Conservation (phyloP, 2,329 filamentous ascomycete genomes). For the Hymenoscyphus repandus region DNA sequence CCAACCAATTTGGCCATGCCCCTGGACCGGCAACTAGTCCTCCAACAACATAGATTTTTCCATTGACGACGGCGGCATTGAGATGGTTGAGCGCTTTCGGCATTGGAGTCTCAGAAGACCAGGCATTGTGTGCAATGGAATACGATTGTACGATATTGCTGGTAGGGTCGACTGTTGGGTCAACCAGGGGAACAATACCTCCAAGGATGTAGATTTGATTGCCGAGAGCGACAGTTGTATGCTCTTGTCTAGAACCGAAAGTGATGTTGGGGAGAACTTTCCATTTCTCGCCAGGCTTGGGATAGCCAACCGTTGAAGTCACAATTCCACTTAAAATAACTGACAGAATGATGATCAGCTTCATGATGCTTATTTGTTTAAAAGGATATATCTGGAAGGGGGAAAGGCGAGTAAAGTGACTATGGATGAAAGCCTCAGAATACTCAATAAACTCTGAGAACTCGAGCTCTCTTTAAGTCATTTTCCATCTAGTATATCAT, state of each 20-base stretch:
- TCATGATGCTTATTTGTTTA: no score
- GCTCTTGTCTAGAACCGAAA: constrained; percentile 2
- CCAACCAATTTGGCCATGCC: constrained; percentile 5
- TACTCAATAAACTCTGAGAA: no score
- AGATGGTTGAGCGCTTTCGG: constrained; percentile 7
- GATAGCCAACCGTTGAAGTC: neutral
- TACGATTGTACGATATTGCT: neutral
- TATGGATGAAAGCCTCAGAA: no score
- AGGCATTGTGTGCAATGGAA: neutral
- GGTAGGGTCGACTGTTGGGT: neutral
- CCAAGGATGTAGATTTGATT: constrained; percentile 5
- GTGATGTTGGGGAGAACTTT: neutral
- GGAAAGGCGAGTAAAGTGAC: no score
- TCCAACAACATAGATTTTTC: constrained; percentile 6
- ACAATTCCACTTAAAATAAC: no score
- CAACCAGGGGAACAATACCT: neutral
- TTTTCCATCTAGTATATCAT: no score
- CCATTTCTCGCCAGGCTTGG: neutral
- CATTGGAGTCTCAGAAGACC: neutral
- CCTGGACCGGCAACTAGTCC: neutral
- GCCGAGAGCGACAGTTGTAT: neutral
- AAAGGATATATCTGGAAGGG: no score
- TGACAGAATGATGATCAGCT: no score
- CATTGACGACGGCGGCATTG: constrained; percentile 4
- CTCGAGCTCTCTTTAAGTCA: no score